phyloP scores from a whole-genome alignment of 495 filamentous ascomycete species.

The Trichoderma orchidacearum region DNA sequence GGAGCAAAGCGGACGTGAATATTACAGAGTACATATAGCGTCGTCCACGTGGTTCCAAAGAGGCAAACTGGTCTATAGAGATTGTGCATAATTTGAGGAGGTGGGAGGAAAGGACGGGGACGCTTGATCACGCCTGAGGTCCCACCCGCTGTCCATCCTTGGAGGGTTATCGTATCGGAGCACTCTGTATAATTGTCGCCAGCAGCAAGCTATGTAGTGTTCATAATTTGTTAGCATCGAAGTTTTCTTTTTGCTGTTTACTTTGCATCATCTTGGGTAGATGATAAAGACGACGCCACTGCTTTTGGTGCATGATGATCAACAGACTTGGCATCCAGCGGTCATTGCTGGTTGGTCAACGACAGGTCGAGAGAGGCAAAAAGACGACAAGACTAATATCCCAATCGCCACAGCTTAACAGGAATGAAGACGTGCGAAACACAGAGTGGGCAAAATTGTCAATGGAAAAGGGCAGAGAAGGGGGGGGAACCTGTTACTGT shows the following conservation, averaged over 20 bases:
- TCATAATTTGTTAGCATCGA: no score
- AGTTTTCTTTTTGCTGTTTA: background rate
- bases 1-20: background rate
- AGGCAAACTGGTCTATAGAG: background rate
- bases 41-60: background rate
- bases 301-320: background rate
- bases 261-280: background rate
- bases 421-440: background rate
- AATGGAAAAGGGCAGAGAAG: no score
- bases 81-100: background rate
- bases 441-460: no score
- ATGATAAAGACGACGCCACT: background rate
- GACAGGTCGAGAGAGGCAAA: background rate
- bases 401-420: background rate
- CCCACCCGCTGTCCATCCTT: background rate
- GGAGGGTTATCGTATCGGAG: no score
- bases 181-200: no score
- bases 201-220: no score
- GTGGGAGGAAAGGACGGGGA: background rate
- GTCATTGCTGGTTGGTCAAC: background rate
- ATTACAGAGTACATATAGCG: background rate
- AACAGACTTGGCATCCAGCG: background rate
- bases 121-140: background rate
- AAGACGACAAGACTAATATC: background rate
- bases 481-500: no score